A percentile compares a stretch with the other conserved stretches of the same genome.
Evolutionary conservation across 2,329 filamentous ascomycete genomes (phyloP).

Genomic region (Talaromyces sp.): DNA sequence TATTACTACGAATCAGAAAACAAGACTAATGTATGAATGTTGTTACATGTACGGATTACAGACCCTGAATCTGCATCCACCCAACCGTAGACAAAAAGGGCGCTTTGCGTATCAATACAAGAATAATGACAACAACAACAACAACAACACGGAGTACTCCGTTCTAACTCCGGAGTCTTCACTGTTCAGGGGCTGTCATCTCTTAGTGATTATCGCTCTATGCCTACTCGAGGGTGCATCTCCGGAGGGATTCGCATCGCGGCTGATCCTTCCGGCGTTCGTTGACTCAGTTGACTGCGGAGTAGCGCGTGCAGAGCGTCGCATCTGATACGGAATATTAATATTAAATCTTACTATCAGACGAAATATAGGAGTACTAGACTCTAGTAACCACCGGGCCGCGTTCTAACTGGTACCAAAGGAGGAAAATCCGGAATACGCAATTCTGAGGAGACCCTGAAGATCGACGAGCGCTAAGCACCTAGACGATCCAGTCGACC

Average conservation of each 20-base stretch:
- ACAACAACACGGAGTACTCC: neutral
- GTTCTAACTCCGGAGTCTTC: neutral
- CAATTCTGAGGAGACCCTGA: neutral
- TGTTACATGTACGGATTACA: neutral
- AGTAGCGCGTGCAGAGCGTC: neutral
- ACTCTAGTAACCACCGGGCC: neutral
- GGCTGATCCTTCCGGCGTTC: neutral
- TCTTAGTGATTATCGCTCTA: neutral
- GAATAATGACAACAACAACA: too few relatives aligned
- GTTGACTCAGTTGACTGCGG: neutral
- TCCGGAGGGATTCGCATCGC: neutral
- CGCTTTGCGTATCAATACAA: too few relatives aligned
- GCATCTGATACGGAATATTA: neutral
- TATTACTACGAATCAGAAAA: neutral
- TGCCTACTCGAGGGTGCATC: neutral
- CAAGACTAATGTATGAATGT: neutral
- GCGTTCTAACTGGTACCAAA: neutral
- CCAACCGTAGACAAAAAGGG: too few relatives aligned
- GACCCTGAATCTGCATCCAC: neutral
- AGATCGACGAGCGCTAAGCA: too few relatives aligned
- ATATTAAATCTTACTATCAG: neutral
- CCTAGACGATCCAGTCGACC: too few relatives aligned
- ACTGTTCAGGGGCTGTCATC: neutral
- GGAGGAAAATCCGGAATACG: neutral
- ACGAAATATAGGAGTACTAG: too few relatives aligned